Conservation (phyloP, 495 filamentous ascomycete species). For the Oleoguttula mirabilis region DNA sequence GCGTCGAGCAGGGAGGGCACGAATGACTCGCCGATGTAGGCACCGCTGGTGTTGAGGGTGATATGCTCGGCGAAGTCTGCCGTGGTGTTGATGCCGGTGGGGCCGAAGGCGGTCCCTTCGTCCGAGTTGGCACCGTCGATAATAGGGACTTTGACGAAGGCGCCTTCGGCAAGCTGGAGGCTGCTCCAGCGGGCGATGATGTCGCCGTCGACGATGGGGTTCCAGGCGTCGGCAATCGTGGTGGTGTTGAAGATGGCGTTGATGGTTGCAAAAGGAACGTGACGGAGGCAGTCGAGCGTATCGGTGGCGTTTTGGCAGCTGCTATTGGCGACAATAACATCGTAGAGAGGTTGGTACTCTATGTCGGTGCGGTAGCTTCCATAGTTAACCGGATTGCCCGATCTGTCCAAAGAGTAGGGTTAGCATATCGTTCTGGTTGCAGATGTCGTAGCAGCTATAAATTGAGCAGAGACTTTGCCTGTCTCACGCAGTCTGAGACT, state of each 20-base stretch:
- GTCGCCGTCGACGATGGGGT: slow-evolving; percentile 42
- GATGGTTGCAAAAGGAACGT: slow-evolving; percentile 43
- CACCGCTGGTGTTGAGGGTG: slow-evolving; percentile 29
- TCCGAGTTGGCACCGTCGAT: slow-evolving; percentile 49
- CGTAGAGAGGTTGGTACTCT: slow-evolving; percentile 26
- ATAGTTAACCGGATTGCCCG: slow-evolving; percentile 28
- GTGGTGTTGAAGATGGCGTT: slow-evolving; percentile 42
- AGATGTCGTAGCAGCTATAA: too few relatives aligned
- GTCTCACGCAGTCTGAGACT: too few relatives aligned
- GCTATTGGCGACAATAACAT: slow-evolving; percentile 31
- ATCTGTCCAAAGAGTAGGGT: too few relatives aligned
- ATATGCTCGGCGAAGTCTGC: slow-evolving; percentile 31
- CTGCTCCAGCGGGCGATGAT: slow-evolving; percentile 29
- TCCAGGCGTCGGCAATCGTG: slow-evolving; percentile 11
- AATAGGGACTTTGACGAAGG: slow-evolving; percentile 47
- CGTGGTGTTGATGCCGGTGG: slow-evolving; percentile 34
- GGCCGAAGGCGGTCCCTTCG: slow-evolving; percentile 49
- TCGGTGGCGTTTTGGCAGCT: slow-evolving; percentile 31
- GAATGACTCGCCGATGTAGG: slow-evolving; percentile 33
- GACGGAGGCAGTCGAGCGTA: slow-evolving; percentile 36
- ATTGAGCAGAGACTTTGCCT: too few relatives aligned
- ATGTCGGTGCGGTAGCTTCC: slow-evolving; percentile 14
- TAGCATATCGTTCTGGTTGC: too few relatives aligned
- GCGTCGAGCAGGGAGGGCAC: slow-evolving; percentile 35
- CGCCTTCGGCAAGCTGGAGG: slow-evolving; percentile 29